phyloP scores from a whole-genome alignment of 2,329 filamentous ascomycete species.

The Trichoderma brevicompactum region DNA sequence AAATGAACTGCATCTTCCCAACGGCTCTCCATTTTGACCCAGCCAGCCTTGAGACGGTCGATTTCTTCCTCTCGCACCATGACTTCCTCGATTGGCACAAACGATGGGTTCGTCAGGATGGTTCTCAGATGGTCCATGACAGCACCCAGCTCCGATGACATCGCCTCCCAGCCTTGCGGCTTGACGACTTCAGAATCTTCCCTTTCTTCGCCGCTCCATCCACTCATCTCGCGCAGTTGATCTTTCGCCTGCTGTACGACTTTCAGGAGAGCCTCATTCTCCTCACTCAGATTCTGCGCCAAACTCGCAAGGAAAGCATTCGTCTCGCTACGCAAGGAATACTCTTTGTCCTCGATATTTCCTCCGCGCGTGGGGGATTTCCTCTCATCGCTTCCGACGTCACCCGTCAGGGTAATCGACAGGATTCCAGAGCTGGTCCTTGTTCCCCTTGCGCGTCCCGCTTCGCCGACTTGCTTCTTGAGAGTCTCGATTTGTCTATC shows the following conservation, averaged over 20 bases:
- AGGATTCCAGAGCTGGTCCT: constrained; percentile 59
- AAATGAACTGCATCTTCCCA: constrained; percentile 89
- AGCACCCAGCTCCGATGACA: constrained; percentile 73
- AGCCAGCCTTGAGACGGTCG: constrained; percentile 76
- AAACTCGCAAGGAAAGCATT: constrained; percentile 88
- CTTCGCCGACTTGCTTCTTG: constrained; percentile 82
- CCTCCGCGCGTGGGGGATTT: constrained; percentile 38
- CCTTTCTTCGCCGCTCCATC: constrained; percentile 50
- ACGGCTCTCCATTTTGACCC: constrained; percentile 89
- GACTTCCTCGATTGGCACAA: constrained; percentile 93
- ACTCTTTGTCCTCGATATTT: constrained; percentile 48
- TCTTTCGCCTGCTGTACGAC: constrained; percentile 73
- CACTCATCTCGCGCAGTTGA: constrained; percentile 72
- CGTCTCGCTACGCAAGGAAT: constrained; percentile 82
- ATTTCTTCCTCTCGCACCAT: constrained; percentile 93
- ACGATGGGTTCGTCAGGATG: constrained; percentile 91
- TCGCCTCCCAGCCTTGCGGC: constrained; percentile 60
- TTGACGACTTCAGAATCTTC: constrained; percentile 41
- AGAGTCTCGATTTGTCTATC: constrained; percentile 87
- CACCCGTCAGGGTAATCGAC: constrained; percentile 61
- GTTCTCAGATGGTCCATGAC: constrained; percentile 81
- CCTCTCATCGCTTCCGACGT: constrained; percentile 54
- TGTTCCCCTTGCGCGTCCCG: constrained; percentile 63
- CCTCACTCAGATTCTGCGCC: constrained; percentile 81
- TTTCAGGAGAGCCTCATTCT: constrained; percentile 81